Conservation (phyloP, 1,139 yeast genomes). For the Suhomyces yuchorum region DNA sequence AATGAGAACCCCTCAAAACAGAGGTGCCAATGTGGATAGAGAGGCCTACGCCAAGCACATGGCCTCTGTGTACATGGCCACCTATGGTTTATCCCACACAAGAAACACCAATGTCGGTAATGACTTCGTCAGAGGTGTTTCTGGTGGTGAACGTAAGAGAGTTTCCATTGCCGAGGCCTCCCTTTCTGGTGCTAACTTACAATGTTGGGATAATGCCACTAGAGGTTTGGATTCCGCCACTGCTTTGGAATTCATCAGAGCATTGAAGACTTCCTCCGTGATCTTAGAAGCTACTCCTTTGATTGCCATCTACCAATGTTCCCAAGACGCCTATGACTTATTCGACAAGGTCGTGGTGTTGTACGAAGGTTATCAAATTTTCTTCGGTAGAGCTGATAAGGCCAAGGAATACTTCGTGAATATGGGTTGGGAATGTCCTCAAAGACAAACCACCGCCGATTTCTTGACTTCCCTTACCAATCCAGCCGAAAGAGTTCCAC, state of each 20-base stretch:
- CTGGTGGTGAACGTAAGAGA: constrained; percentile 30
- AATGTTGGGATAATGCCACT: constrained; percentile 31
- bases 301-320: constrained; percentile 33
- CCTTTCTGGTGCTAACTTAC: constrained; percentile 23
- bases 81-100: constrained; percentile 25
- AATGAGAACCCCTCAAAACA: constrained; percentile 30
- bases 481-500: constrained; percentile 49
- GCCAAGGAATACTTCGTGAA: constrained; percentile 27
- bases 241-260: constrained; percentile 30
- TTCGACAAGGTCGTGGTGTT: constrained; percentile 29
- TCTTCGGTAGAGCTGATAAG: constrained; percentile 23
- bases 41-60: constrained; percentile 24
- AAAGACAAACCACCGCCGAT: constrained; percentile 62
- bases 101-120: constrained; percentile 28
- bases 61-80: constrained; percentile 27
- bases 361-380: constrained; percentile 32
- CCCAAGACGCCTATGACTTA: constrained; percentile 31
- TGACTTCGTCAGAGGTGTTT: constrained; percentile 28
- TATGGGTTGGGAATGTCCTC: constrained; percentile 45
- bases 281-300: constrained; percentile 29
- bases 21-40: constrained; percentile 32
- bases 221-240: constrained; percentile 31
- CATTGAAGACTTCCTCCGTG: constrained; percentile 29
- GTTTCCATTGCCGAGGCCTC: constrained; percentile 29
- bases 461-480: constrained; percentile 61